Percentiles rank a stretch among this genome's conserved stretches.
These are phyloP conservation scores for Penicillium palitans DNA, from an alignment of 2,329 filamentous ascomycete species.

Conservation along the genomic window DNA sequence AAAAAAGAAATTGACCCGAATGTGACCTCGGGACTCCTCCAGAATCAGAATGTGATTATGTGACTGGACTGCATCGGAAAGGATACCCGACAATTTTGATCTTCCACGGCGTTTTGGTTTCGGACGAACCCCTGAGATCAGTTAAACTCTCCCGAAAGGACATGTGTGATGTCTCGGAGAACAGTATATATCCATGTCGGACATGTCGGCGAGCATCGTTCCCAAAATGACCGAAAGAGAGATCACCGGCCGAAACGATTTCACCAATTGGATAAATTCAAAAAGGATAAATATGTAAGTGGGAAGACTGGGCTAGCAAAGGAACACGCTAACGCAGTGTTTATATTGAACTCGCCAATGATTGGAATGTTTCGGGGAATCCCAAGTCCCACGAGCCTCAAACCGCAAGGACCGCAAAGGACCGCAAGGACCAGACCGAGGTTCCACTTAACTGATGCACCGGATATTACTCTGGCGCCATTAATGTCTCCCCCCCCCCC, in stretches of 20 bases:
- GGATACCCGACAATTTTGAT: not conserved
- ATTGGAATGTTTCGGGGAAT: conserved; percentile 1
- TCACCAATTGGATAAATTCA: conserved; percentile 3
- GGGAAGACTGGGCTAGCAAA: not conserved
- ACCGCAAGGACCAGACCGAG: not conserved
- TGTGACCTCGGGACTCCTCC: not conserved
- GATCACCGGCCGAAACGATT: not conserved
- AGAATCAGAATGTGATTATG: not conserved
- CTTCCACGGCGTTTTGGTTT: conserved; percentile 2
- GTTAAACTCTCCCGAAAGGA: not conserved
- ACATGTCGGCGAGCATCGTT: conserved; percentile 6
- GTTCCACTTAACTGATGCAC: conserved; percentile 33
- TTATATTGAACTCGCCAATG: conserved; percentile 9
- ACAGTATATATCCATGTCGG: not conserved
- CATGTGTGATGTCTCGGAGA: conserved; percentile 1
- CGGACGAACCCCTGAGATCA: not conserved
- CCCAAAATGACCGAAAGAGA: not conserved
- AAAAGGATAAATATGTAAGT: not conserved
- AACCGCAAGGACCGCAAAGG: not conserved
- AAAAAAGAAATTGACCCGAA: not conserved
- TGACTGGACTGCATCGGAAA: not conserved
- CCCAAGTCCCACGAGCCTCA: conserved; percentile 3
- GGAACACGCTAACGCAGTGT: conserved; percentile 3
- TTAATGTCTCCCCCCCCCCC: conserved; percentile 1
- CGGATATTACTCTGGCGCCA: conserved; percentile 22